Conservation (phyloP, 192 early-diverging fungal genomes). For the Entomortierella parvispora region DNA sequence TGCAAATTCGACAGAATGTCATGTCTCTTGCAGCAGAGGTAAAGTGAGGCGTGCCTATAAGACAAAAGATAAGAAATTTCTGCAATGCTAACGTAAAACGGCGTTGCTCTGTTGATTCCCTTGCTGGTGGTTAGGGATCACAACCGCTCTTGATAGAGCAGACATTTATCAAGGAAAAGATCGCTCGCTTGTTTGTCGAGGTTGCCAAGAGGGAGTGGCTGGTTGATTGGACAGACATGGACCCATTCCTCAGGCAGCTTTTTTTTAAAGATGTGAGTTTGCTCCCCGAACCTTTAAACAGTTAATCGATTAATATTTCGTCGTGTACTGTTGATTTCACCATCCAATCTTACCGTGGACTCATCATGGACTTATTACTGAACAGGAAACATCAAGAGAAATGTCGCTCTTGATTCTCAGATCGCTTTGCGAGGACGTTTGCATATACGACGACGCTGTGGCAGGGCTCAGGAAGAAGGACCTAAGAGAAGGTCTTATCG, state of each 20-base stretch:
- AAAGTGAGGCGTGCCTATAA: not conserved
- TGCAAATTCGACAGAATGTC: constrained; percentile 49
- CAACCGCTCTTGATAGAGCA: constrained; percentile 50
- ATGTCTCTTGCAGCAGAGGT: constrained; percentile 53
- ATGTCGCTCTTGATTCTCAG: constrained; percentile 62
- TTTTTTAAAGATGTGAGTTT: constrained; percentile 54
- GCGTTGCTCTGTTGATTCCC: not conserved
- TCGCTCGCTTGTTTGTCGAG: constrained; percentile 65
- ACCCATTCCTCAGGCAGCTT: constrained; percentile 55
- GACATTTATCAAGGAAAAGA: constrained; percentile 69
- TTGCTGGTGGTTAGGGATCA: constrained; percentile 30
- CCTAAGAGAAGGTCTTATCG: constrained; percentile 62
- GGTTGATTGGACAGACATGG: constrained; percentile 66
- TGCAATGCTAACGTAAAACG: not conserved
- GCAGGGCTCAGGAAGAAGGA: constrained; percentile 67
- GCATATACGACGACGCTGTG: constrained; percentile 67
- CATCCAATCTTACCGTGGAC: not conserved
- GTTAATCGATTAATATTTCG: no score
- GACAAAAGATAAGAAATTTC: not conserved
- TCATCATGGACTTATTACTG: not conserved
- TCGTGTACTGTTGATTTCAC: not conserved
- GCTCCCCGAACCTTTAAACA: not conserved
- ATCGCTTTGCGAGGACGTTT: constrained; percentile 70
- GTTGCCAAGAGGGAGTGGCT: constrained; percentile 73
- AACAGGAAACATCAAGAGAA: constrained; percentile 61